phyloP scores from a whole-genome alignment of 371 early-diverging fungal genomes.

The Mucor velutinosus region DNA sequence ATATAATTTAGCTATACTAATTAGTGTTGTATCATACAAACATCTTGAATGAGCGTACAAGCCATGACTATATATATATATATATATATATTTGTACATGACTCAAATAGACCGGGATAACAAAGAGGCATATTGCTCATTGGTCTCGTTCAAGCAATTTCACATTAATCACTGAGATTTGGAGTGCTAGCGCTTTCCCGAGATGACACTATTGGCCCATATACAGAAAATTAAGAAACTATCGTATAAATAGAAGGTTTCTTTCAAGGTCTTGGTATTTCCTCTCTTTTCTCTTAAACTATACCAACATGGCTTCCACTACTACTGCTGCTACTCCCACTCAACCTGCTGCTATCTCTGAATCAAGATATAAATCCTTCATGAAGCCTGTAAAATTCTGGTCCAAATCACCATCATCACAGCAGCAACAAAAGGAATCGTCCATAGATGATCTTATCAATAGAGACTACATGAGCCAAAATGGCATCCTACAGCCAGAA shows the following conservation, averaged over 20 bases:
- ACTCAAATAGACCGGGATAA: background rate
- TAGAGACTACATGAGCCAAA: slow-evolving; percentile 3
- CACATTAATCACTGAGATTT: background rate
- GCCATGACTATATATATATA: background rate
- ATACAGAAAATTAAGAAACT: background rate
- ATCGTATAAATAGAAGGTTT: background rate
- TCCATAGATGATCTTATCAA: slow-evolving; percentile 2
- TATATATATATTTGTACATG: background rate
- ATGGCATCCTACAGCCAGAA: background rate
- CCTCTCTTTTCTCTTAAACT: background rate
- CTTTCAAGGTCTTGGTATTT: background rate
- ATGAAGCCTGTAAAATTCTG: slow-evolving; percentile 32
- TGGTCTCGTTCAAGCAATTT: background rate
- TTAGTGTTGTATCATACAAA: background rate
- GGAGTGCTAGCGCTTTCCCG: background rate
- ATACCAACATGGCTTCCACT: background rate
- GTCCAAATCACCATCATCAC: slow-evolving; percentile 9
- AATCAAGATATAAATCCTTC: slow-evolving; percentile 26
- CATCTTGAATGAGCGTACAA: background rate
- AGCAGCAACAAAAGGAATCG: slow-evolving; percentile 7
- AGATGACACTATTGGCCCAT: background rate
- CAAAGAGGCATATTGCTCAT: background rate
- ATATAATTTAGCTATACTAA: background rate
- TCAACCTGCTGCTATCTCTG: background rate
- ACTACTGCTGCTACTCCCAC: background rate